Conservation (phyloP, 495 filamentous ascomycete species). For the Penicillium coffeae region DNA sequence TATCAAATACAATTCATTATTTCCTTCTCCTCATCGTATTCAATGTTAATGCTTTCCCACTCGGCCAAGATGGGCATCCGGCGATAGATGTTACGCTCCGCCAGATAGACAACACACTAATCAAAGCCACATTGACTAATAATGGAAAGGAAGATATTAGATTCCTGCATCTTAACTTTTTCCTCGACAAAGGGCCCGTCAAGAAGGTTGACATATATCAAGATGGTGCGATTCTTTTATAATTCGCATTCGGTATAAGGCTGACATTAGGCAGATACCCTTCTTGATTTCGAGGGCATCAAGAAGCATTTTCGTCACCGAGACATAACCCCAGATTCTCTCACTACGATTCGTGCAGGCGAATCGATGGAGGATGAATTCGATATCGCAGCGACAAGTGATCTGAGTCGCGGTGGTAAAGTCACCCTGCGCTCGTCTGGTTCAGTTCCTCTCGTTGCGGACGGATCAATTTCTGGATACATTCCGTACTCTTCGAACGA, state of each 20-base stretch:
- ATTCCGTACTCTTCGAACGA: slow-evolving; percentile 23
- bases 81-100: slow-evolving; percentile 51
- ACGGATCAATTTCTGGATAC: slow-evolving; percentile 26
- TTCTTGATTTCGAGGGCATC: slow-evolving; percentile 57
- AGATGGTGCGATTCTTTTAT: slow-evolving; percentile 36
- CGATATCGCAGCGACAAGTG: slow-evolving; percentile 54
- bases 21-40: too few species aligned
- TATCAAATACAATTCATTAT: too few species aligned
- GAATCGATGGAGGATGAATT: slow-evolving; percentile 53
- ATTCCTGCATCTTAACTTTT: slow-evolving; percentile 59
- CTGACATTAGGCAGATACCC: slow-evolving; percentile 29
- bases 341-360: slow-evolving; percentile 54
- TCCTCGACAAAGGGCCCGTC: slow-evolving; percentile 54
- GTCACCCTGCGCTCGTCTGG: slow-evolving; percentile 48
- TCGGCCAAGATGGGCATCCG: slow-evolving; percentile 25
- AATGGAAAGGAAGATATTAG: slow-evolving; percentile 51
- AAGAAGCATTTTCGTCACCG: slow-evolving; percentile 43
- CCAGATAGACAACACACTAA: slow-evolving; percentile 50
- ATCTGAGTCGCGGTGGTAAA: slow-evolving; percentile 48
- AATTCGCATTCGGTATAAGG: slow-evolving; percentile 2
- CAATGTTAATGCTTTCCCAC: background rate
- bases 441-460: slow-evolving; percentile 42
- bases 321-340: slow-evolving; percentile 46
- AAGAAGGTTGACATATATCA: slow-evolving; percentile 58
- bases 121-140: slow-evolving; percentile 61